Base-by-base conservation (phyloP, 305 asterid genomes). In the Solanum hybrid region DNA sequence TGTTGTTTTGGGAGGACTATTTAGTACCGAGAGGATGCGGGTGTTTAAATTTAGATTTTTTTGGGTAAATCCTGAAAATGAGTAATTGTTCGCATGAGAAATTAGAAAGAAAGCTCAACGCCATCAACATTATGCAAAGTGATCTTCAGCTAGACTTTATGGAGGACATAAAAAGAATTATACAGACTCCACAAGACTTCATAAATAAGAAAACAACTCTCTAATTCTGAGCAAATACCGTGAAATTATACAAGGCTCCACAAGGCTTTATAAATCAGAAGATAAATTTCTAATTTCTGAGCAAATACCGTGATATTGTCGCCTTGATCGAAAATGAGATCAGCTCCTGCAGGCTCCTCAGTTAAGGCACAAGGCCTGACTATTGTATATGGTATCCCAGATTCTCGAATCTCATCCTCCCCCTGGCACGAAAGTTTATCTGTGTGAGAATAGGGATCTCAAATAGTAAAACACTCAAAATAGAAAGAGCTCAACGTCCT, bases 321-420 rank as follows among this genome's bases (percentile, higher is more conserved):
- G 87, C 99, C 99, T 93, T 93, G 99, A 14, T 96, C 99, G 86
- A 96, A 96, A 72, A 96, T 93, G 90, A 97, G 97, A 93, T 96
- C 98, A 91, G 99, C 99, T 89, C 99, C 98, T 32, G 99, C 98
- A 88, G 99, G 98, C 91, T 97, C 99, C 93, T 97, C 99, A 3
- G 99, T 97, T 91, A 97, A 93, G 84, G 98, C 99, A 94, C 99
- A 97, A 33, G 99, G 99, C 92, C 99, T 93, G 68, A 97, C 94
- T 77, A 96, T 95, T 61, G 98, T 88, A 88, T 94, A 94, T 29
- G 99, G 98, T 73, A 97, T 93, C 31, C 97, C 98, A 89, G 99
- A 96, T 93, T 95, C 99, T 78, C 98, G 93, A 87, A 97, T 93
- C 94, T 95, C 88, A 93, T 95, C 99, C 92, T 96, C 99, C 86